These are phyloP conservation scores for Metschnikowia shivogae DNA, from an alignment of 805 yeast species.

Conservation along the genomic window DNA sequence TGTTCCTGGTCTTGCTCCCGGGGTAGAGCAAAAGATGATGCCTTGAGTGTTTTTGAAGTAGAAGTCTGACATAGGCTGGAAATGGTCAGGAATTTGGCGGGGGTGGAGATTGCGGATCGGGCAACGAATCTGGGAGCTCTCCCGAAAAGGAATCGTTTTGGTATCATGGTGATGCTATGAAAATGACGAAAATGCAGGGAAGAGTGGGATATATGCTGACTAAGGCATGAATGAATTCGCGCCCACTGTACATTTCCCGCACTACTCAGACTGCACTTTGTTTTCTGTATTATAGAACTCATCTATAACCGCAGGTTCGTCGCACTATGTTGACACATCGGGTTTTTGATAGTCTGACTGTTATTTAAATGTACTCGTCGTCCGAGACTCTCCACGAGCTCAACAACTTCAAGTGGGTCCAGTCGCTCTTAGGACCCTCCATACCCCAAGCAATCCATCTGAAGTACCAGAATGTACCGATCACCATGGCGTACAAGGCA, in stretches of 20 bases:
- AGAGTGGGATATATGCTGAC: slow-evolving; percentile 1
- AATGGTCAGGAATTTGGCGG: neutral
- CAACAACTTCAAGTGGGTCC: slow-evolving; percentile 37
- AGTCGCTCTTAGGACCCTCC: slow-evolving; percentile 46
- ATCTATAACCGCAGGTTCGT: no score
- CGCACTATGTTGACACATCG: no score
- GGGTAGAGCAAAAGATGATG: slow-evolving; percentile 30
- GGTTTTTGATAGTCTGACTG: neutral
- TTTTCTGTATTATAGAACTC: no score
- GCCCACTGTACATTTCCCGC: neutral
- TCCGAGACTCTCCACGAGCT: slow-evolving; percentile 40
- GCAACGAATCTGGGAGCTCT: neutral
- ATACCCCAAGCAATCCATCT: slow-evolving; percentile 79
- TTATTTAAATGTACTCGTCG: slow-evolving; percentile 28
- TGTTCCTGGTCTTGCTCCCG: slow-evolving; percentile 11
- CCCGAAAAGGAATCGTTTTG: neutral
- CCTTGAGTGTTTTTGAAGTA: slow-evolving; percentile 19
- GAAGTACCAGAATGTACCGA: slow-evolving; percentile 56
- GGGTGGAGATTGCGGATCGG: neutral
- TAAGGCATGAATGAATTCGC: slow-evolving; percentile 3
- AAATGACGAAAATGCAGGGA: neutral
- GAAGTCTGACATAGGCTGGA: neutral
- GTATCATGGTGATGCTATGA: neutral
- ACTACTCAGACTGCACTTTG: neutral
- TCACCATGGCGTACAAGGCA: slow-evolving; percentile 45